Conservation (phyloP, 1,284 basidiomycete genomes). For the Gastroboletus turbinatus region DNA sequence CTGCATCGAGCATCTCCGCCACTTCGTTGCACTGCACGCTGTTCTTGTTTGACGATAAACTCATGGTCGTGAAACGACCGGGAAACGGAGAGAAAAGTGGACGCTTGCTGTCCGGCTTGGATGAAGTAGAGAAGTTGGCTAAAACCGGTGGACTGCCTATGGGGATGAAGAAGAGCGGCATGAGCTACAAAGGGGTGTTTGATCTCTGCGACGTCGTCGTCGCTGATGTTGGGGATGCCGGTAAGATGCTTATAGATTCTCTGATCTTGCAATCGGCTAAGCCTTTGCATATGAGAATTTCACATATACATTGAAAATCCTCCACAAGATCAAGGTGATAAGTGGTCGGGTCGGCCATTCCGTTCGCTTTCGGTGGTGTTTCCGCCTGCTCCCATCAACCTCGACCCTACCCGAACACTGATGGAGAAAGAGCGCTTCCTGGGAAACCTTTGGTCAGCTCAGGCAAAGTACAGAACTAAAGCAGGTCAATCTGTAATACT, state of each 20-base stretch:
- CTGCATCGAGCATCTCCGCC: conserved; percentile 40
- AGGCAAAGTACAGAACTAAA: conserved; percentile 74
- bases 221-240: conserved; percentile 81
- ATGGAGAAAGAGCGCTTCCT: conserved; percentile 80
- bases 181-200: conserved; percentile 85
- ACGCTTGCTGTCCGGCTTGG: conserved; percentile 76
- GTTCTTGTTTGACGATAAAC: conserved; percentile 93
- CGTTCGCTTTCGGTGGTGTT: conserved; percentile 71
- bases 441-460: conserved; percentile 82
- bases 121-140: conserved; percentile 78
- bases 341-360: conserved; percentile 82
- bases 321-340: conserved; percentile 75
- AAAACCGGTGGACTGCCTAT: conserved; percentile 58
- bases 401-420: conserved; percentile 63
- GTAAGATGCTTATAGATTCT: conserved; percentile 44
- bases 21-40: conserved; percentile 79
- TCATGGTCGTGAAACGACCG: conserved; percentile 89
- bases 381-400: conserved; percentile 62
- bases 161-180: conserved; percentile 73
- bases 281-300: conserved; percentile 56
- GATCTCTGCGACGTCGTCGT: conserved; percentile 84
- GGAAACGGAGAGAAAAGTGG: conserved; percentile 73
- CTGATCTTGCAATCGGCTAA: conserved; percentile 9
- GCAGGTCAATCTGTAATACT: conserved; percentile 66
- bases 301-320: conserved; percentile 82